These are phyloP conservation scores for Fusarium fracticaudum DNA, from an alignment of 2,329 filamentous ascomycete species.

Conservation along the genomic window DNA sequence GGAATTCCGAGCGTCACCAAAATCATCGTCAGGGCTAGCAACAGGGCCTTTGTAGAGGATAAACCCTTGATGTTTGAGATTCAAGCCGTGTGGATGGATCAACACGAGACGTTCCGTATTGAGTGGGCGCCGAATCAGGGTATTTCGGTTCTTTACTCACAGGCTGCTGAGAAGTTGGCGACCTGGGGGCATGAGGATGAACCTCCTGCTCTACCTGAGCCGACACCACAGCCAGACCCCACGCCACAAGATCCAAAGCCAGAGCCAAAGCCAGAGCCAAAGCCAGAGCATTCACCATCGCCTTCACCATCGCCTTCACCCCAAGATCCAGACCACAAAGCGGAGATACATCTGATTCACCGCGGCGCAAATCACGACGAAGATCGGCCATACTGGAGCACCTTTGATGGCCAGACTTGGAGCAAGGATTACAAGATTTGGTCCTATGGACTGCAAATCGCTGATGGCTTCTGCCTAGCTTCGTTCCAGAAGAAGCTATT, in stretches of 20 bases:
- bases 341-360: fast-evolving
- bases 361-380: not conserved
- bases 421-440: not conserved
- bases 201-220: not conserved
- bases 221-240: not conserved
- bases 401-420: not conserved
- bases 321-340: not conserved
- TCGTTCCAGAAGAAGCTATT: not conserved
- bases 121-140: not conserved
- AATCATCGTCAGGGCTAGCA: not conserved
- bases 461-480: not conserved
- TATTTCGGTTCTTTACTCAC: not conserved
- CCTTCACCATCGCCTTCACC: no score
- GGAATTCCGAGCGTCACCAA: not conserved
- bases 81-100: not conserved
- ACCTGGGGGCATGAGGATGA: not conserved
- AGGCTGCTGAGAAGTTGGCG: not conserved
- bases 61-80: not conserved
- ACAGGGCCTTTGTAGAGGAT: not conserved
- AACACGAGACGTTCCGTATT: fast-evolving
- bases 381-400: not conserved
- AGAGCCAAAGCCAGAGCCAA: fast-evolving
- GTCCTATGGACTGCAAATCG: fast-evolving
- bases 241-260: not conserved
- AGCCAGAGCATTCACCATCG: no score